Evolutionary conservation across 345 rosid genomes (phyloP), one percentile per base, ranked within the genome.

Genomic region (Euphorbia pulcherrima): DNA sequence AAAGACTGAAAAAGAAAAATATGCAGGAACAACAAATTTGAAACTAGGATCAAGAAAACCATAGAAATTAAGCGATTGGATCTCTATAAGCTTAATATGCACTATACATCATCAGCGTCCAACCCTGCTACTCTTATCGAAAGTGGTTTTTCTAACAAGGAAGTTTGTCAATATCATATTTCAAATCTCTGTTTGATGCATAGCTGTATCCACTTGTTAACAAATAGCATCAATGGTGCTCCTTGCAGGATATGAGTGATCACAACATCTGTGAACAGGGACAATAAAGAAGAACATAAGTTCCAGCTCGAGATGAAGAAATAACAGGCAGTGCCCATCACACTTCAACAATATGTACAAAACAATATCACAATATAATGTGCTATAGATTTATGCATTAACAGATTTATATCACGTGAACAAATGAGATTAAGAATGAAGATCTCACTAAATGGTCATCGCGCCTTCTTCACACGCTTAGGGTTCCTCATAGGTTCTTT

Each of bases 401-500:
- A 53, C 57, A 53, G 20, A 53, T 7, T 41, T 41, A 41, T 41
- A 41, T 12, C 47, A 41, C 1, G 12, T 41, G 47, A 9, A 48
- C n/a, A 28, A 47, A 24, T n/a, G 23, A 39, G 48, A 69, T 8
- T 44, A 58, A 28, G 4, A 37, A 61, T 60, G 9, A 67, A 33
- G 11, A 35, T 35, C 65, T 63, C 65, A 72, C 75, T 23, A 44
- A 29, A 2, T 47, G 59, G 60, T 80, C 71, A 93, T 30, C 94
- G 92, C n/a, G 80, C 67, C 71, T 86, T 93, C 83, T 84, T 90
- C 58, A 65, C 30, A 44, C 94, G 91, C 78, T 90, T 93, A 8
- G 94, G 69, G 20, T 86, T 82, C 70, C 81, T 82, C 61, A 59
- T 37, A 6, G 79, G 68, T 72, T 83, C 97, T 80, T 90, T 90